Evolutionary conservation across 2,329 filamentous ascomycete species (phyloP), one percentile per base, ranked within the genome.

Genomic region (Fusarium udum): DNA sequence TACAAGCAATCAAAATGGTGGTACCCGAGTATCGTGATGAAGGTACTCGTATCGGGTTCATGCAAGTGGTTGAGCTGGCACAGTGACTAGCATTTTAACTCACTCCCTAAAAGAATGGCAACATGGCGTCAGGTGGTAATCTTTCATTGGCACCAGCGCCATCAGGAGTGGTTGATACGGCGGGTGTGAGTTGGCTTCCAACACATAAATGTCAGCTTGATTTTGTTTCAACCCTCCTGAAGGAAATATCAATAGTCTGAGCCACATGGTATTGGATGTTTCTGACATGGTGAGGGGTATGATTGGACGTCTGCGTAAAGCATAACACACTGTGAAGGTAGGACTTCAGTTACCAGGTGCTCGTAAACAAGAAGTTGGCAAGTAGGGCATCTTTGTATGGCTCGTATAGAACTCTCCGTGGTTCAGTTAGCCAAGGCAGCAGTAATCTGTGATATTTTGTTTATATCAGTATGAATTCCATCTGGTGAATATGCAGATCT

Each of bases 211-310:
- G 39, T 59, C 65, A 37, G 60, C 64, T 51, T 40, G 60, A 52
- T 42, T 40, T 56, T 61, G 62, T 71, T 62, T 69, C 70, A 62
- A 48, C 70, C 60, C 59, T 36, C 67, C 67, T 58, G 64, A 59
- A 16, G 40, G 46, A 57, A 64, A 60, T 49, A 36, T 43, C 28
- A 40, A 59, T 36, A 36, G 39, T 36, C 48, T 39, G 49, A 31
- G 42, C 28, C 48, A 45, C 68, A 68, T 59, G n/a, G 31, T n/a
- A 24, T 24, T 53, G 20, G 31, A 6, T 22, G n/a, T 36, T 36
- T 36, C 18, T 34, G 24, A n/a, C 18, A 40, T 37, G 18, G 64
- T 37, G 46, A 67, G 65, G 71, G 40, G 48, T 55, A 28, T 39
- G 15, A 34, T 24, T 49, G 42, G 37, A 67, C 64, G 51, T 67